Evolutionary conservation across 1,284 basidiomycete genomes (phyloP), one percentile per base, ranked within the genome.

Genomic region (Moesziomyces aphidis): DNA sequence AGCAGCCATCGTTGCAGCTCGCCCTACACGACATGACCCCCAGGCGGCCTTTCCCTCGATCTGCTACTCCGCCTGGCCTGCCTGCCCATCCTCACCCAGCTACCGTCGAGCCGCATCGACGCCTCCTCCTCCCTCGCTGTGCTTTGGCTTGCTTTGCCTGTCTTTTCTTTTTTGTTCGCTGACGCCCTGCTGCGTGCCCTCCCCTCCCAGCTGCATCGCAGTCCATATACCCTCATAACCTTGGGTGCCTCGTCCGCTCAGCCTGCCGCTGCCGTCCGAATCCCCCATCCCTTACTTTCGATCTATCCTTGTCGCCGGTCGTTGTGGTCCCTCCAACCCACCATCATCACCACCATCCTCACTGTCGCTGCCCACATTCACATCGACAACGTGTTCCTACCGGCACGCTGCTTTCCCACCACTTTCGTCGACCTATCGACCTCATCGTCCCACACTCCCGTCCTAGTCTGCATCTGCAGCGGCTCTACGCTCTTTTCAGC

Each of bases 161-260:
- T 21, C 52, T 47, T 50, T 34, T 22, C 36, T 43, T 26, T 47
- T 50, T 34, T 22, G 36, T 43, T 26, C 43, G 19, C 45, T 43
- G 15, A 11, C 56, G 43, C 26, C 63, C 54, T 59, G 57, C 43
- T 53, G 63, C 56, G 52, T 60, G 45, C 31, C 47, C 51, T 36
- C 48, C 17, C 15, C 26, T 28, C 31, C 50, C 53, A 46, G 9
- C 34, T 13, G 36, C 17, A 28, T 24, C 34, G 23, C 31, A 22
- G 15, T 52, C 54, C 23, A 66, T 44, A 7, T 60, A 36, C 13
- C 50, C 51, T 67, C 57, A 60, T 61, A 66, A 60, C 61, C 64
- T 19, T 42, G 39, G 39, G 31, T 34, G 31, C 31, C 50, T 61
- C 31, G 28, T 47, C 64, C 17, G 50, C 42, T 39, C 28, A 10